Evolutionary conservation across 768 basidiomycete species (phyloP).

Genomic region (Mycena maculata): DNA sequence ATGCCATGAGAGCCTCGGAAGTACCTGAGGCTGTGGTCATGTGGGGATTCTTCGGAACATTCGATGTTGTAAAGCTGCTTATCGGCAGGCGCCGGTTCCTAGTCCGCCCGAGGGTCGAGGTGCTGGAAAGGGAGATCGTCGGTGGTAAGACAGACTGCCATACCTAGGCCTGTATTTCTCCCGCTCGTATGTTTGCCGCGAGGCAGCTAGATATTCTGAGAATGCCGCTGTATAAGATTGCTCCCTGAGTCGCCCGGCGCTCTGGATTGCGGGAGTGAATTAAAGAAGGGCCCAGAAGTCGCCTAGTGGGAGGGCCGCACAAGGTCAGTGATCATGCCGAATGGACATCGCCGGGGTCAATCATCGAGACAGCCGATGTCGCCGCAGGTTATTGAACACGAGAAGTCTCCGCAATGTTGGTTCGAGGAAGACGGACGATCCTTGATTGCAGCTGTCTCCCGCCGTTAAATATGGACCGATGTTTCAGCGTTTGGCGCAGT

Average conservation of each 20-base stretch:
- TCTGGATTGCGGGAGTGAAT: too few relatives aligned
- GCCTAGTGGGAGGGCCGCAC: too few relatives aligned
- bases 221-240: too few relatives aligned
- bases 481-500: constrained; percentile 2
- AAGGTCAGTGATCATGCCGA: background rate
- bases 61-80: constrained; percentile 1
- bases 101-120: background rate
- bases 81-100: constrained; percentile 6
- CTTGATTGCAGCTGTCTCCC: background rate
- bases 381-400: background rate
- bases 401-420: background rate
- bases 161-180: background rate
- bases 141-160: background rate
- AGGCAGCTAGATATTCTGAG: too few relatives aligned
- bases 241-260: too few relatives aligned
- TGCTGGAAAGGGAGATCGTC: background rate
- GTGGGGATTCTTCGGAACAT: constrained; percentile 27
- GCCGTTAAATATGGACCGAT: background rate
- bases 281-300: too few relatives aligned
- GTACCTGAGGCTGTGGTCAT: background rate
- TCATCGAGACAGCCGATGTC: background rate
- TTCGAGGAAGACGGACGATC: background rate
- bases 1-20: background rate
- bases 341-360: background rate
- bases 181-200: too few relatives aligned